Base-by-base conservation (phyloP, 306 rosid species). In the Ormosia emarginata region DNA sequence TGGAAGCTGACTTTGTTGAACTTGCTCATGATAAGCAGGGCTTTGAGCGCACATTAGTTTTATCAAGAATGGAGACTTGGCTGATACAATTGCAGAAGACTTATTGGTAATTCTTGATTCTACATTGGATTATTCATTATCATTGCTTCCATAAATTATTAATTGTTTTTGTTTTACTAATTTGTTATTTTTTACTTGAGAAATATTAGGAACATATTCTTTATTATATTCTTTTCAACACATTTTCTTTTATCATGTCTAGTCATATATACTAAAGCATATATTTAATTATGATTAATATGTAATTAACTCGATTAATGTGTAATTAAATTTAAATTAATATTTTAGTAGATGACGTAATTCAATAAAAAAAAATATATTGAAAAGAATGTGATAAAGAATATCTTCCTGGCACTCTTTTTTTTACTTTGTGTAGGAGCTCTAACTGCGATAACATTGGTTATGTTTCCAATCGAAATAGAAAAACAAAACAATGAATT, bases 21-120 rank as follows among this genome's bases (percentile, higher is more conserved):
- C 99, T 98, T 18, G 99, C 99, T 53, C 99, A 96, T 81, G 98
- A 96, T 84, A 96, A 96, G 88, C 99, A 93, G 82, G 98, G 99
- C 56, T 96, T 96, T 91, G 99, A 96, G 92, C 97, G 99, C 15
- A 96, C 99, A 46, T 89, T 88, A 59, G 97, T 92, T 74, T 88
- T 96, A 67, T 81, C 97, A 13, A 92, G 97, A 87, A 91, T 96
- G 64, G 99, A 96, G 87, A 55, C 89, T 37, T 84, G 86, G 36
- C 79, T 96, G 52, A 10, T 92, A 71, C 92, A 90, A 79, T 90
- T 91, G 99, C 99, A 96, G 83, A 96, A 92, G 87, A 83, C 13
- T 81, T 96, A 96, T 74, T 96, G 98, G 99, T 92, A 79, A 86
- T 72, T 81, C 18, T 83, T 83, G 15, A 53, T 74, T 61, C 36